A percentile compares a stretch with the other conserved stretches of the same genome.
These are phyloP conservation scores for Cladosporium sp. DNA, from an alignment of 2,329 filamentous ascomycete species.

Conservation along the genomic window DNA sequence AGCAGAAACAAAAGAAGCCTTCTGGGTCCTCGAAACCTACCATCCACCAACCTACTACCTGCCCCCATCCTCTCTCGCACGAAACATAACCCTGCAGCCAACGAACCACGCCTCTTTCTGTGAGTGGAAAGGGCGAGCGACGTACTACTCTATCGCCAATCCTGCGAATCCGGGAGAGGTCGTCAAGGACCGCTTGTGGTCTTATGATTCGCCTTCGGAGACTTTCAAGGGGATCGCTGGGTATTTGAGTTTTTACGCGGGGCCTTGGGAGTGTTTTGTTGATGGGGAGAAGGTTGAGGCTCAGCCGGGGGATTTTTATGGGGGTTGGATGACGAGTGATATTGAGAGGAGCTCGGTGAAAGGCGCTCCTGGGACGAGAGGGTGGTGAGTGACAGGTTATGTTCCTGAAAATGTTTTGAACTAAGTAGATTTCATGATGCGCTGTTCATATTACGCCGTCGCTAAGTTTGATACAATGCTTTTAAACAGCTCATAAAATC, in stretches of 20 bases:
- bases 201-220: conserved; percentile 51
- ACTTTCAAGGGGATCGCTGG: conserved; percentile 51
- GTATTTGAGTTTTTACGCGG: conserved; percentile 56
- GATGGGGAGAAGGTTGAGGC: conserved; percentile 56
- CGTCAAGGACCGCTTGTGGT: conserved; percentile 54
- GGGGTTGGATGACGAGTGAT: conserved; percentile 60
- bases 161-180: conserved; percentile 35
- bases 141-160: conserved; percentile 50
- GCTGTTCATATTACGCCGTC: too few species aligned
- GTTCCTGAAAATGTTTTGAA: too few species aligned
- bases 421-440: too few species aligned
- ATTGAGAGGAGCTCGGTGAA: conserved; percentile 49
- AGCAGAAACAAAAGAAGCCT: conserved; percentile 55
- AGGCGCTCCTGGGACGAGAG: conserved; percentile 39
- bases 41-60: conserved; percentile 62
- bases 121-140: conserved; percentile 59
- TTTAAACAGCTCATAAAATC: too few species aligned
- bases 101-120: conserved; percentile 48
- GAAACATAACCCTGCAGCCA: conserved; percentile 43
- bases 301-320: conserved; percentile 60
- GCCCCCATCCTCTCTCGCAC: conserved; percentile 46
- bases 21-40: conserved; percentile 59
- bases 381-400: conserved; percentile 29
- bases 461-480: too few species aligned
- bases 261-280: conserved; percentile 59